A percentile compares a stretch with the other conserved stretches of the same genome.
These are phyloP conservation scores for Sedum album DNA, from an alignment of 164 flowering plant species.

Conservation along the genomic window DNA sequence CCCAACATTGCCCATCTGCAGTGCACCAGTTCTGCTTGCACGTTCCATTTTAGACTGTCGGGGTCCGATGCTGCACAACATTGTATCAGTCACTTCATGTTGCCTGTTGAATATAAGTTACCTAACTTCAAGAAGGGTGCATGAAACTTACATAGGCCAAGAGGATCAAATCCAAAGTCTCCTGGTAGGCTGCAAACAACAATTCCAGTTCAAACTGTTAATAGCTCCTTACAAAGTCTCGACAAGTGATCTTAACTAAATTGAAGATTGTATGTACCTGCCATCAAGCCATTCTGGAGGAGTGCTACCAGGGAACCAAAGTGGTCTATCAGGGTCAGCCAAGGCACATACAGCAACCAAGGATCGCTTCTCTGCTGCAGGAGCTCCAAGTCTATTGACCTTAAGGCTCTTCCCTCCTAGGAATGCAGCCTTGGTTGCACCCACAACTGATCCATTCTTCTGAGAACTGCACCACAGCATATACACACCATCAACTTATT, in stretches of 20 bases:
- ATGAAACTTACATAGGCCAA: slow-evolving; percentile 65
- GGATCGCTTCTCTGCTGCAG: slow-evolving; percentile 16
- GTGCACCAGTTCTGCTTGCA: slow-evolving; percentile 87
- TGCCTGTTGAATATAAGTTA: background rate
- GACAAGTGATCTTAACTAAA: slow-evolving; percentile 42
- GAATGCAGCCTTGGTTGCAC: slow-evolving; percentile 61
- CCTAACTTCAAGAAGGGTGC: background rate
- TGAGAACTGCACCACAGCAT: slow-evolving; percentile 44
- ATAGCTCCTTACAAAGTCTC: background rate
- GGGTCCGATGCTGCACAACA: slow-evolving; percentile 76
- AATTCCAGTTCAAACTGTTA: background rate
- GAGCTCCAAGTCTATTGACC: slow-evolving; percentile 27
- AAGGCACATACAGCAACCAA: slow-evolving; percentile 36
- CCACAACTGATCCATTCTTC: slow-evolving; percentile 44
- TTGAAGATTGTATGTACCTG: slow-evolving; percentile 60
- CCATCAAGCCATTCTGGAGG: slow-evolving; percentile 99
- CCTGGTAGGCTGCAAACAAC: slow-evolving; percentile 81
- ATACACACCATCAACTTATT: background rate
- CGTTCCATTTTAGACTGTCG: slow-evolving; percentile 73
- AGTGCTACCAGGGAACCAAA: slow-evolving; percentile 99
- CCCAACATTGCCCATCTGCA: slow-evolving; percentile 99
- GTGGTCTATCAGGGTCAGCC: slow-evolving; percentile 66
- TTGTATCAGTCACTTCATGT: background rate
- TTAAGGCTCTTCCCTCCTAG: slow-evolving; percentile 58
- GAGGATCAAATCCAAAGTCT: slow-evolving; percentile 96